phyloP scores from a whole-genome alignment of 1,139 yeast genomes.

The Candida gigantensis region DNA sequence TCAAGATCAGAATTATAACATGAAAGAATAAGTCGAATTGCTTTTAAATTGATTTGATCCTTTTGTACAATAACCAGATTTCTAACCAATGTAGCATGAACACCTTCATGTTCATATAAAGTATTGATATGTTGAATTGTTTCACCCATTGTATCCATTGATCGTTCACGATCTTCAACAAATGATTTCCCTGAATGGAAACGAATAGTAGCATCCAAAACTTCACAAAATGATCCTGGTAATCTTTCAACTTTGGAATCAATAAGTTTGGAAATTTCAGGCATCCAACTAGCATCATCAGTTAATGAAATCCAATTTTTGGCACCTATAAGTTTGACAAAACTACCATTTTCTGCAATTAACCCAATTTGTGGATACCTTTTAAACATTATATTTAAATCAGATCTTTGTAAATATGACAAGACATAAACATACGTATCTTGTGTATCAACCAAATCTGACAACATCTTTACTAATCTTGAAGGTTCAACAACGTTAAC shows the following conservation, averaged over 20 bases:
- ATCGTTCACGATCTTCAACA: conserved; percentile 65
- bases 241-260: conserved; percentile 73
- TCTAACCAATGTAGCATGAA: conserved; percentile 78
- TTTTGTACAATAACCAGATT: conserved; percentile 70
- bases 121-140: conserved; percentile 84
- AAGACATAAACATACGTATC: conserved; percentile 70
- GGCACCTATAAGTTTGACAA: conserved; percentile 54
- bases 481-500: conserved; percentile 45
- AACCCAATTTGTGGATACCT: conserved; percentile 73
- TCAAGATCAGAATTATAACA: conserved; percentile 26
- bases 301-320: conserved; percentile 68
- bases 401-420: conserved; percentile 62
- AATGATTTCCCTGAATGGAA: conserved; percentile 68
- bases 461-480: conserved; percentile 48
- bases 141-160: conserved; percentile 75
- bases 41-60: conserved; percentile 51
- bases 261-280: conserved; percentile 58
- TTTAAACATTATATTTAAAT: conserved; percentile 67
- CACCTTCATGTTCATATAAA: conserved; percentile 59
- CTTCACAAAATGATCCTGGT: conserved; percentile 74
- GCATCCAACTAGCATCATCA: conserved; percentile 62
- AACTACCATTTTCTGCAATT: conserved; percentile 89
- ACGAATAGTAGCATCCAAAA: conserved; percentile 73
- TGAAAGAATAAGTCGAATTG: conserved; percentile 49
- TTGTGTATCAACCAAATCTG: conserved; percentile 49